Evolutionary conservation across 768 basidiomycete genomes (phyloP), one percentile per base, ranked within the genome.

Genomic region (Krasilnikovozyma curviuscula): DNA sequence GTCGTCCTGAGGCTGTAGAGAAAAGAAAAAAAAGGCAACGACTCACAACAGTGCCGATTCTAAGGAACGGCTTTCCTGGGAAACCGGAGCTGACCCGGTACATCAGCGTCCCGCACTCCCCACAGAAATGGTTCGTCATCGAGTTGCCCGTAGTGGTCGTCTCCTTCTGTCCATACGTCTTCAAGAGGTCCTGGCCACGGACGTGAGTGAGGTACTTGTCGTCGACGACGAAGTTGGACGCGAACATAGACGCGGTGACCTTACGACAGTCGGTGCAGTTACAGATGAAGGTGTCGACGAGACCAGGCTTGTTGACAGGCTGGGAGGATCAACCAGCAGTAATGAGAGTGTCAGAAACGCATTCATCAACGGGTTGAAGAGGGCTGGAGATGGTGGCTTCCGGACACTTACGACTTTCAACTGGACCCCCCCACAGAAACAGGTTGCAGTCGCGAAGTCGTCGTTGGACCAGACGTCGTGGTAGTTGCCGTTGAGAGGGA

Each of bases 241-340:
- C 56, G 48, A 57, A 58, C 57, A 59, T 60, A n/a, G 55, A 56
- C 18, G 57, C 53, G 25, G 57, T 53, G 41, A 59, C 31, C 39
- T 62, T 62, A 5, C 58, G 54, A 43, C 61, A 60, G 47, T 62
- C 61, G 27, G 55, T 34, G 44, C 61, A 62, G 46, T 62, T 47
- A 46, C 61, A 62, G 5, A 59, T 23, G 45, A 58, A 57, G 14
- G 56, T 50, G 24, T 46, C 31, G 32, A 56, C 53, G 16, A 61
- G 44, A 5, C 58, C 58, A 29, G 58, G 58, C 6, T 44, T 48
- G 42, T 46, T 46, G 38, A 52, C 14, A 13, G 56, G 58, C 56
- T 57, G 29, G 13, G 9, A 23, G 21, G 12, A 40, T 14, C 21
- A 23, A 23, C 21, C 19, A 40, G 39, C 14, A 40, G 12, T 21